Conservation (phyloP, 2,329 filamentous ascomycete genomes). For the Penicillium oxalicum region DNA sequence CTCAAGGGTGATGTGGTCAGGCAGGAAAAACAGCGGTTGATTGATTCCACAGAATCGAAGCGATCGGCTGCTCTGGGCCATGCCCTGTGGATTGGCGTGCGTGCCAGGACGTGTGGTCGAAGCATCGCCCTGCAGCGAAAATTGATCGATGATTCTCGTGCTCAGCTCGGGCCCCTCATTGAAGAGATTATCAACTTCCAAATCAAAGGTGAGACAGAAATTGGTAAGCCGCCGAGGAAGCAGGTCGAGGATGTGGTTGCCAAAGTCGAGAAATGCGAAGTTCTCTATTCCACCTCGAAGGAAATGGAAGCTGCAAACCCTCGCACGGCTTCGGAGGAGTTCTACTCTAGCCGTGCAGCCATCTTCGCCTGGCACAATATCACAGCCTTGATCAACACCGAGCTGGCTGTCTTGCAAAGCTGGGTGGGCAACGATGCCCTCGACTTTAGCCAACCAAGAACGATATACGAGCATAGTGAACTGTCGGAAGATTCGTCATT, state of each 20-base stretch:
- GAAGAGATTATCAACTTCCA: slow-evolving; percentile 90
- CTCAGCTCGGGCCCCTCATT: slow-evolving; percentile 65
- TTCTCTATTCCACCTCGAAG: slow-evolving; percentile 73
- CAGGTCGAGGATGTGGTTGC: slow-evolving; percentile 85
- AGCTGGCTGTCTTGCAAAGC: slow-evolving; percentile 81
- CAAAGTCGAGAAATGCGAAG: slow-evolving; percentile 85
- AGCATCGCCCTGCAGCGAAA: slow-evolving; percentile 78
- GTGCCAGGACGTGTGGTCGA: slow-evolving; percentile 76
- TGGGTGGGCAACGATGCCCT: slow-evolving; percentile 97
- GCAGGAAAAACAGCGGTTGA: slow-evolving; percentile 94
- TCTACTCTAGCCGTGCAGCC: slow-evolving; percentile 76
- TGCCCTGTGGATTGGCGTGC: slow-evolving; percentile 83
- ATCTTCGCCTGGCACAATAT: slow-evolving; percentile 97
- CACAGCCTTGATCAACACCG: slow-evolving; percentile 90
- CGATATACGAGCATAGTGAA: slow-evolving; percentile 62
- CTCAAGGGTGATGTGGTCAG: slow-evolving; percentile 94
- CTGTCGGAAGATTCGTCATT: slow-evolving; percentile 88
- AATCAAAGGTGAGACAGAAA: slow-evolving; percentile 88
- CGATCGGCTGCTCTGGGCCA: slow-evolving; percentile 60
- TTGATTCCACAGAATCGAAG: slow-evolving; percentile 71
- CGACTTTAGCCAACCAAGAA: slow-evolving; percentile 74
- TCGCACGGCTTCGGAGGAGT: slow-evolving; percentile 67
- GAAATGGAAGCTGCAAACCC: slow-evolving; percentile 71
- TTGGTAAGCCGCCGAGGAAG: slow-evolving; percentile 76
- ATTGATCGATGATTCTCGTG: slow-evolving; percentile 78